Evolutionary conservation across 1,284 basidiomycete species (phyloP), one percentile per base, ranked within the genome.

Genomic region (Anthracocystis setariae): DNA sequence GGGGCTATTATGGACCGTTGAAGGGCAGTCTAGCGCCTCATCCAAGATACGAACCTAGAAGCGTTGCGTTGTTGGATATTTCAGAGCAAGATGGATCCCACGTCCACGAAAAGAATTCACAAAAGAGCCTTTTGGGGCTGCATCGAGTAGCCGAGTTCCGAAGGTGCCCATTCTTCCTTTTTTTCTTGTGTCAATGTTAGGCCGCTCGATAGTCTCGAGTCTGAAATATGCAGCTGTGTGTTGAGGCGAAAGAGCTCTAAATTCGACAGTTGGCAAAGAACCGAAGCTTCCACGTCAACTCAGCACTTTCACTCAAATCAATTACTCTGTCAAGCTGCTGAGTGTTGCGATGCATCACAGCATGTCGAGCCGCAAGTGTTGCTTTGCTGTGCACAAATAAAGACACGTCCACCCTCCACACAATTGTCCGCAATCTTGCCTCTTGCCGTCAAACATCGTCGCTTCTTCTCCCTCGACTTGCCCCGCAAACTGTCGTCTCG

Each of bases 261-360:
- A 29, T 29, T 29, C 29, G 29, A 29, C 7, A 29, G 29, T 29
- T 29, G 29, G 7, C 29, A 29, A 29, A 29, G 29, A 12, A 29
- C 5, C 5, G 7, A 23, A 17, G 46, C 37, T 59, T 59, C 62
- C 62, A 65, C 62, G 62, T 65, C 62, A 65, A 59, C 55, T 47
- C n/a, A n/a, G n/a, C n/a, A n/a, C n/a, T n/a, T n/a, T n/a, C n/a
- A n/a, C n/a, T n/a, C n/a, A n/a, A n/a, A n/a, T n/a, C n/a, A n/a
- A n/a, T n/a, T n/a, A n/a, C n/a, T n/a, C n/a, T n/a, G n/a, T n/a
- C n/a, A n/a, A n/a, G n/a, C n/a, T n/a, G n/a, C n/a, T n/a, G n/a
- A n/a, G n/a, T n/a, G n/a, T n/a, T n/a, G n/a, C n/a, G n/a, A n/a
- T n/a, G n/a, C n/a, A n/a, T n/a, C n/a, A n/a, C n/a, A n/a, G n/a